phyloP scores from a whole-genome alignment of 768 basidiomycete genomes.

The Calocybe indica region DNA sequence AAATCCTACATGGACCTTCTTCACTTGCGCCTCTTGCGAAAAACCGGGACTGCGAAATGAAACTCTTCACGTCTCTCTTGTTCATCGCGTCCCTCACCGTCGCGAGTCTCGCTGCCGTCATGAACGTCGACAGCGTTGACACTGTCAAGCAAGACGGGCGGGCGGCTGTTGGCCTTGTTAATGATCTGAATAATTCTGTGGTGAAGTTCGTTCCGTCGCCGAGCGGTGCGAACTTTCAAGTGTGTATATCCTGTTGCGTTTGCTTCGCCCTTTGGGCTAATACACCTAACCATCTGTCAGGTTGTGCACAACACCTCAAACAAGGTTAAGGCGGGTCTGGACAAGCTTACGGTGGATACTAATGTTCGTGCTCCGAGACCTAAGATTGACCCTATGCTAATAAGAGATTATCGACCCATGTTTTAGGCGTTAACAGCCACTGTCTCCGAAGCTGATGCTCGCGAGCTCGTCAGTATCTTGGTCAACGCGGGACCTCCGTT shows the following conservation, averaged over 20 bases:
- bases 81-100: conserved; percentile 1
- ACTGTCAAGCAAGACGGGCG: conserved; percentile 6
- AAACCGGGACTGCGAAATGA: conserved; percentile 2
- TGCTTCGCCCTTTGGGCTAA: not conserved
- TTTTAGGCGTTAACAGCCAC: too few species aligned
- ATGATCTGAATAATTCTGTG: conserved; percentile 5
- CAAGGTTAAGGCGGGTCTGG: conserved; percentile 13
- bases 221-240: conserved; percentile 16
- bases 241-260: conserved; percentile 6
- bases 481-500: too few species aligned
- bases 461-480: too few species aligned
- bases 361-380: conserved; percentile 6
- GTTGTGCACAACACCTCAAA: conserved; percentile 18
- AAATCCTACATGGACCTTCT: not conserved
- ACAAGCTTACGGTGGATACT: conserved; percentile 20
- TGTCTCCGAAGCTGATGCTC: too few species aligned
- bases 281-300: conserved; percentile 2
- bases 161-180: not conserved
- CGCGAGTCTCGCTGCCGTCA: conserved; percentile 1
- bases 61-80: conserved; percentile 2
- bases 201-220: not conserved
- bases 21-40: not conserved
- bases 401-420: too few species aligned
- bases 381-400: too few species aligned
- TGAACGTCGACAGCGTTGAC: not conserved